Evolutionary conservation across 352 stramenopile species (phyloP).

Genomic region (Aphanomyces cochlioides): DNA sequence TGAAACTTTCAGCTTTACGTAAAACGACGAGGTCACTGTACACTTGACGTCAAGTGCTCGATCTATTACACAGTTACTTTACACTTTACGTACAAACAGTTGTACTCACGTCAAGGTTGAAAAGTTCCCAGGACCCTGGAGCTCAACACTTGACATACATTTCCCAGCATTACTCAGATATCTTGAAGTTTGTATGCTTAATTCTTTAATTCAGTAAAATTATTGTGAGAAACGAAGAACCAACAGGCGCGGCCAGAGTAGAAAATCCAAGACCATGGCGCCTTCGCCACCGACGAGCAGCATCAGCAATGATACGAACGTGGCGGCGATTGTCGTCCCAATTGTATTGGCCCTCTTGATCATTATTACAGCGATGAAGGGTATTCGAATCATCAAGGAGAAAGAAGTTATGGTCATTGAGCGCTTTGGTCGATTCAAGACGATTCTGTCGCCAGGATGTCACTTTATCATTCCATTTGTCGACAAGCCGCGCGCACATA

Average conservation of each 20-base stretch:
- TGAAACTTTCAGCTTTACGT: no score
- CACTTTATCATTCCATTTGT: conserved; percentile 39
- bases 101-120: no score
- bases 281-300: not conserved
- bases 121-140: no score
- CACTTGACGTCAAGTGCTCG: no score
- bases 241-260: not conserved
- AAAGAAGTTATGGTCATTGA: conserved; percentile 40
- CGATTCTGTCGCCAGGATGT: conserved; percentile 30
- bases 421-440: conserved; percentile 35
- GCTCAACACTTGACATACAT: not conserved
- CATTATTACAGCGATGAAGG: conserved; percentile 23
- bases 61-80: conserved; percentile 12
- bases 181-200: no score
- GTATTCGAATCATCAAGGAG: conserved; percentile 36
- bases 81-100: not conserved
- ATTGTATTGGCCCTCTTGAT: conserved; percentile 27
- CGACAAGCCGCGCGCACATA: conserved; percentile 31
- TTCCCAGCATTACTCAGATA: not conserved
- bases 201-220: no score
- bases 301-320: not conserved
- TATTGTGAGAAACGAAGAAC: no score
- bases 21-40: no score
- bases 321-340: conserved; percentile 20
- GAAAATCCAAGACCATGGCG: not conserved